Evolutionary conservation across 1,139 yeast species (phyloP).

Genomic region (Pichia kudriavzevii): DNA sequence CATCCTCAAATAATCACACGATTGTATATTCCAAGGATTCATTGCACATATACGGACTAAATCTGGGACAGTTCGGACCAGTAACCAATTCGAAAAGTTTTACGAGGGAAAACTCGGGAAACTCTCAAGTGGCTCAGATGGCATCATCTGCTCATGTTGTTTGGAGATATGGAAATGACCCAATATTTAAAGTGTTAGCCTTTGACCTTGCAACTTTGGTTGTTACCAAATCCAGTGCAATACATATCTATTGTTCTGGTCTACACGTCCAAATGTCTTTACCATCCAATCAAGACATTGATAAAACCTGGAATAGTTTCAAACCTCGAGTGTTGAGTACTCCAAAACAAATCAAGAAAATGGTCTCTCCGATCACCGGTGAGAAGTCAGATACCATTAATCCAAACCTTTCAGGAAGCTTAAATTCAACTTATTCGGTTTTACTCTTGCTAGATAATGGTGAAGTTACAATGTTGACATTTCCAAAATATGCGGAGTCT

Average conservation of each 20-base stretch:
- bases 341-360: slow-evolving; percentile 12
- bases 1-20: slow-evolving; percentile 70
- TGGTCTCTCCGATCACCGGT: slow-evolving; percentile 6
- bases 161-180: slow-evolving; percentile 34
- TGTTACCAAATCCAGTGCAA: slow-evolving; percentile 49
- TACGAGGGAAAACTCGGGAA: slow-evolving; percentile 10
- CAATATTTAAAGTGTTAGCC: slow-evolving; percentile 52
- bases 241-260: slow-evolving; percentile 55
- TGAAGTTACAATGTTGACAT: slow-evolving; percentile 10
- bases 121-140: slow-evolving; percentile 11
- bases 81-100: slow-evolving; percentile 16
- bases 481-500: slow-evolving; percentile 11
- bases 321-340: slow-evolving; percentile 34
- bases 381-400: neutral
- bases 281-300: slow-evolving; percentile 29
- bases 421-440: slow-evolving; percentile 9
- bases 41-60: slow-evolving; percentile 71
- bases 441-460: slow-evolving; percentile 12
- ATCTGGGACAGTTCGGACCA: slow-evolving; percentile 81
- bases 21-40: slow-evolving; percentile 49
- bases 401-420: slow-evolving; percentile 6
- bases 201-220: slow-evolving; percentile 70
- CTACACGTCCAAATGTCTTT: slow-evolving; percentile 46
- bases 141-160: slow-evolving; percentile 28
- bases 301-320: slow-evolving; percentile 44